phyloP scores from a whole-genome alignment of 176 grass and related monocot species.

The Neostapfia colusana region DNA sequence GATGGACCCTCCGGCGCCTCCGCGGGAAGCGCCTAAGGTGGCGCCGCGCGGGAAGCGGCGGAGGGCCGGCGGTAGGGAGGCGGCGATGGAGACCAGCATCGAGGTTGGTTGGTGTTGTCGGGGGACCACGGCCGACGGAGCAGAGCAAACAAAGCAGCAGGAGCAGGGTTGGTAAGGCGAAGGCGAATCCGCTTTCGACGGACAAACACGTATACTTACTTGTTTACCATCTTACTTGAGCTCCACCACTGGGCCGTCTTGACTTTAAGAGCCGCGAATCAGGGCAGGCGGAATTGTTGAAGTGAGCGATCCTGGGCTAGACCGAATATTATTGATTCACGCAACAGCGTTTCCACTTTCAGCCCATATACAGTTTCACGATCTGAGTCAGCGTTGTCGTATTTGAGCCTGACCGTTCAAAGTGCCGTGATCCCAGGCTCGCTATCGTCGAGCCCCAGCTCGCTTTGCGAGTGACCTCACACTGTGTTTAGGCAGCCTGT shows the following conservation, averaged over 20 bases:
- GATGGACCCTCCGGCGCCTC: neutral
- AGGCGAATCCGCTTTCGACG: neutral
- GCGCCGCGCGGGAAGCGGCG: too few species aligned
- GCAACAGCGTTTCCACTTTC: neutral
- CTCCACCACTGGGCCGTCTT: neutral
- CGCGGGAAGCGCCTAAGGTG: neutral
- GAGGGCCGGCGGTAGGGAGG: too few species aligned
- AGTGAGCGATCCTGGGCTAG: neutral
- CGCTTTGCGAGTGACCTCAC: neutral
- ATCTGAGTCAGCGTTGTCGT: neutral
- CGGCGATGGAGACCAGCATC: constrained; percentile 37
- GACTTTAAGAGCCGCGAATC: neutral
- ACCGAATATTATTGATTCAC: neutral
- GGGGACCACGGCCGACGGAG: neutral
- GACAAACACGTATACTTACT: neutral
- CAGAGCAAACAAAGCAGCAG: constrained; percentile 1
- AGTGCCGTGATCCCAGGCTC: neutral
- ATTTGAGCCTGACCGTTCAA: neutral
- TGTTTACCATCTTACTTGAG: too few species aligned
- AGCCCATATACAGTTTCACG: neutral
- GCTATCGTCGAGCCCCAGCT: too few species aligned
- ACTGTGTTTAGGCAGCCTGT: neutral
- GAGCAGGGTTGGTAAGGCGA: constrained; percentile 11
- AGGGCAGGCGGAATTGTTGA: neutral
- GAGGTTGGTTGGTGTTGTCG: neutral